Conservation (phyloP, 139 green algal species). For the Diplosphaera chodatii region DNA sequence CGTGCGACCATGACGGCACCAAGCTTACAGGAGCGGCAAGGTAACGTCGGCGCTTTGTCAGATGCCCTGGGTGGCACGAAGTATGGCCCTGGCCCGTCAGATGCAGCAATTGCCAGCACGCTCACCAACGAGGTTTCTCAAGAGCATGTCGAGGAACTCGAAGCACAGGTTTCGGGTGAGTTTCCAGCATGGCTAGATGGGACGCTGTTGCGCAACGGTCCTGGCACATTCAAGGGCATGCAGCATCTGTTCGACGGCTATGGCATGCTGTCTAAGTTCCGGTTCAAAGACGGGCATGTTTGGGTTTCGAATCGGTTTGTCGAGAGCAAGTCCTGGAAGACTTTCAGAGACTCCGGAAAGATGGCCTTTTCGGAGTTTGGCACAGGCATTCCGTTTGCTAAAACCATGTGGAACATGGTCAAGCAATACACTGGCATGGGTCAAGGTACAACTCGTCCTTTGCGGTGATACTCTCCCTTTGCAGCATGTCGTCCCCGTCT, state of each 20-base stretch:
- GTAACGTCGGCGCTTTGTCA: neutral
- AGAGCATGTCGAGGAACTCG: constrained; percentile 10
- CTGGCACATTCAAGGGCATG: constrained; percentile 37
- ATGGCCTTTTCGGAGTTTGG: constrained; percentile 58
- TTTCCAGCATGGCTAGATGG: constrained; percentile 50
- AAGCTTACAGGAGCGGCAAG: neutral
- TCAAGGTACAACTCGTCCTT: no score
- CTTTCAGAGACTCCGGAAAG: constrained; percentile 30
- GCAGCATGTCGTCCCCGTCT: no score
- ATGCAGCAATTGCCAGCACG: neutral
- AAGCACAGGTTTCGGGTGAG: constrained; percentile 19
- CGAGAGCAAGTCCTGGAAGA: constrained; percentile 26
- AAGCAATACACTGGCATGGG: constrained; percentile 1
- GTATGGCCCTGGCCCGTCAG: neutral
- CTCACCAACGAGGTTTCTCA: neutral
- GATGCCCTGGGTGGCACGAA: neutral
- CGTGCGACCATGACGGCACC: no score
- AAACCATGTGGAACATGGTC: constrained; percentile 13
- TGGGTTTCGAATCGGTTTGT: constrained; percentile 33
- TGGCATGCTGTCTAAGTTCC: constrained; percentile 47
- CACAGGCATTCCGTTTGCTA: constrained; percentile 20
- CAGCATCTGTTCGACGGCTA: constrained; percentile 79
- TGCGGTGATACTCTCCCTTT: no score
- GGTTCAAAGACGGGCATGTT: constrained; percentile 28
- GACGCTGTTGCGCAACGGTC: constrained; percentile 48